A percentile compares a stretch with the other conserved stretches of the same genome.
phyloP scores from a whole-genome alignment of 169 alveolate species.

The Babesia microti region DNA sequence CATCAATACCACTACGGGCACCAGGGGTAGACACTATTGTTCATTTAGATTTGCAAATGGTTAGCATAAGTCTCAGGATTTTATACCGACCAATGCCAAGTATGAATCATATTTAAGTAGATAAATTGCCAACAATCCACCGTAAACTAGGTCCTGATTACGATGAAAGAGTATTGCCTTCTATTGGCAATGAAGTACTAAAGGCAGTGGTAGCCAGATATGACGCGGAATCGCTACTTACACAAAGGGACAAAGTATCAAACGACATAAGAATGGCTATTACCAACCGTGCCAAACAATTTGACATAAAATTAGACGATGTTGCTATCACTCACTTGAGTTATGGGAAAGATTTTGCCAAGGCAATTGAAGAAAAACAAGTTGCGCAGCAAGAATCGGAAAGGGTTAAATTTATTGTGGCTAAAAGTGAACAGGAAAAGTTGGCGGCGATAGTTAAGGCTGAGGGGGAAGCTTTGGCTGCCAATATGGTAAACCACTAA shows the following conservation, averaged over 20 bases:
- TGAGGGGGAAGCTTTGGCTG: constrained; percentile 97
- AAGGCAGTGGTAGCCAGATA: constrained; percentile 91
- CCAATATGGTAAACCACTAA: constrained; percentile 64
- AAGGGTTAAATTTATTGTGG: constrained; percentile 88
- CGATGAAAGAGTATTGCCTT: constrained; percentile 92
- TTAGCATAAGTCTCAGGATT: constrained; percentile 81
- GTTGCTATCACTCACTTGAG: constrained; percentile 92
- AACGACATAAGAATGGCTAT: constrained; percentile 81
- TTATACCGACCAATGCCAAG: constrained; percentile 81
- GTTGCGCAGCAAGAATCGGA: constrained; percentile 97
- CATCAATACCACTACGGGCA: constrained; percentile 85
- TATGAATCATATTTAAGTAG: too few species aligned
- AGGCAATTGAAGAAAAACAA: constrained; percentile 95
- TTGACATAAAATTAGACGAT: constrained; percentile 88
- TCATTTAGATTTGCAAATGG: constrained; percentile 79
- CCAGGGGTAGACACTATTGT: constrained; percentile 38
- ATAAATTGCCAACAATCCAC: constrained; percentile 80
- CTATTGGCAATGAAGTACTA: constrained; percentile 92
- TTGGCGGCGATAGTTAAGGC: constrained; percentile 90
- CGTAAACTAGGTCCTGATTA: constrained; percentile 91
- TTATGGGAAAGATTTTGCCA: constrained; percentile 90
- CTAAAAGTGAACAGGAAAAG: constrained; percentile 88
- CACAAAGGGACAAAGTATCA: constrained; percentile 91
- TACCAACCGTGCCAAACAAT: constrained; percentile 83
- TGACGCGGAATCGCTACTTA: constrained; percentile 89